Evolutionary conservation across 2,329 filamentous ascomycete genomes (phyloP).

Genomic region (Lasiodiplodia gonubiensis): DNA sequence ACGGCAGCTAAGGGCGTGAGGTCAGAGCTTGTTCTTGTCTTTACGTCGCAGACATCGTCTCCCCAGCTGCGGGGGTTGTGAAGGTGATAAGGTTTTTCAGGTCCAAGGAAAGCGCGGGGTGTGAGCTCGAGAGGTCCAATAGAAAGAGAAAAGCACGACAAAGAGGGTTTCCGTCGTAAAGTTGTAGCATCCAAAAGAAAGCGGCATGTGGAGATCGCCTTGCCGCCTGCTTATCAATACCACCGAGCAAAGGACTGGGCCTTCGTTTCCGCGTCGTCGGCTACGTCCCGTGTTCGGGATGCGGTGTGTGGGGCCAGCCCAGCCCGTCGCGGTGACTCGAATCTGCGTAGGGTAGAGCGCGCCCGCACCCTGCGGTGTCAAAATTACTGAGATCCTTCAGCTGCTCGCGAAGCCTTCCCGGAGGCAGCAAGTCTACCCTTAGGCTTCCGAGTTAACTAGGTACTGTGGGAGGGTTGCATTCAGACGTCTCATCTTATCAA

Average conservation of each 20-base stretch:
- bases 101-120: not conserved
- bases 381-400: not conserved
- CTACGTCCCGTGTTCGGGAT: not conserved
- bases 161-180: not conserved
- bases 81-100: not conserved
- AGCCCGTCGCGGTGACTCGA: constrained; percentile 3
- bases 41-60: not conserved
- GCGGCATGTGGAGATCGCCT: constrained; percentile 2
- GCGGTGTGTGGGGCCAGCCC: constrained; percentile 9
- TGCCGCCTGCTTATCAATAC: constrained; percentile 16
- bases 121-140: not conserved
- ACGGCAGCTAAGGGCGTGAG: not conserved
- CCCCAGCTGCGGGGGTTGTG: not conserved
- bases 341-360: too few relatives aligned
- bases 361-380: constrained; percentile 5
- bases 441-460: not conserved
- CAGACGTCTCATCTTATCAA: not conserved
- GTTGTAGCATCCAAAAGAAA: not conserved
- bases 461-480: not conserved
- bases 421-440: not conserved
- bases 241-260: constrained; percentile 1
- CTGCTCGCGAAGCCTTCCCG: not conserved
- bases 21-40: not conserved
- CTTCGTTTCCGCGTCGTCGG: not conserved
- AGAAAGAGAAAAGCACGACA: not conserved